Evolutionary conservation across 805 yeast genomes (phyloP), one percentile per base, ranked within the genome.

Genomic region (Starmerella bombicola): DNA sequence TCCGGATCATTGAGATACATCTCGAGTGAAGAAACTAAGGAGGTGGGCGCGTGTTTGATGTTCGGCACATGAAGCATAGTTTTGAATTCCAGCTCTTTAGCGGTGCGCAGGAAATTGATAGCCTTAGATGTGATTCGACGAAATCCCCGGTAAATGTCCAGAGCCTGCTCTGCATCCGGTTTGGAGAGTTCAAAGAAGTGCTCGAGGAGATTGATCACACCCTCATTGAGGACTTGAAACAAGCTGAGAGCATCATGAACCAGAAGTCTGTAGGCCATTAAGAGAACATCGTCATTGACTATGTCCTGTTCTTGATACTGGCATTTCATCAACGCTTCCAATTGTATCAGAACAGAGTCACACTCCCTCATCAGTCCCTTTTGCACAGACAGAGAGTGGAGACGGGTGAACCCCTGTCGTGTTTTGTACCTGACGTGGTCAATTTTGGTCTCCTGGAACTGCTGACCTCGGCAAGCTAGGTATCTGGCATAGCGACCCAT

Each of bases 1-100:
- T 78, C 77, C 7, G 86, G 84, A 56, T 88, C 96, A 49, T 77
- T 71, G 50, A 91, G 64, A 59, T 88, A 93, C 52, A 86, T 95
- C 56, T 84, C 91, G 46, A 91, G 70, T 12, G 93, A 78, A 25
- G 76, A 70, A 3, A 94, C 80, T 48, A 91, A 68, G 20, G 94
- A 91, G 2, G 96, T 86, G 18, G 96, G 96, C 1, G 97, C 97
- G 62, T 91, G 98, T 57, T 83, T 83, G 46, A 91, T 86, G 12
- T 94, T 86, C 28, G 98, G 98, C 25, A 91, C 94, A 54, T 79
- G 86, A 49, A 88, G 66, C 54, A 85, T 85, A 3, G 96, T 85
- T 10, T 85, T 74, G 55, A 76, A 74, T 60, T 83, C 95, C 49
- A 83, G 67, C 58, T 80, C 84, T 56, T 91, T 88, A 4, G 97